These are phyloP conservation scores for Cladophialophora carrionii DNA, from an alignment of 2,329 filamentous ascomycete species.

Conservation along the genomic window DNA sequence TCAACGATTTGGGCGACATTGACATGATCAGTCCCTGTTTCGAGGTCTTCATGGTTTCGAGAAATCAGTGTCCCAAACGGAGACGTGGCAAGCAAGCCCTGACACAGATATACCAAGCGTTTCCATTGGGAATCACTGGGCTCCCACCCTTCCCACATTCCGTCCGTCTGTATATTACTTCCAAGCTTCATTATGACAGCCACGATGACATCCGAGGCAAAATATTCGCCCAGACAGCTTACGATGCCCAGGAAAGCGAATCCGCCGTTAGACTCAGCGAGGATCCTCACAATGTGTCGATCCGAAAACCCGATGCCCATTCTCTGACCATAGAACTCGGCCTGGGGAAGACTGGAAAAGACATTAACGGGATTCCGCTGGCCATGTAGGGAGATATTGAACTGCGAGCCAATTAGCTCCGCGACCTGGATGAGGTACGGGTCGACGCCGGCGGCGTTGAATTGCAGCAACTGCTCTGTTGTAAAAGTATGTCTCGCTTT, in stretches of 20 bases:
- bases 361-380: constrained; percentile 22
- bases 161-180: background rate
- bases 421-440: constrained; percentile 20
- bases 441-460: constrained; percentile 22
- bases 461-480: constrained; percentile 8
- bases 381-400: constrained; percentile 13
- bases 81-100: constrained; percentile 20
- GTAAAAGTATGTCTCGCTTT: constrained; percentile 12
- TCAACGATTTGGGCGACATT: constrained; percentile 11
- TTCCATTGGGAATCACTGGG: constrained; percentile 21
- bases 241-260: constrained; percentile 19
- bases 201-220: constrained; percentile 16
- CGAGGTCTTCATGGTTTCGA: background rate
- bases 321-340: constrained; percentile 18
- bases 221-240: constrained; percentile 18
- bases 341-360: constrained; percentile 21
- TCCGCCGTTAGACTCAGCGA: constrained; percentile 14
- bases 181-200: constrained; percentile 15
- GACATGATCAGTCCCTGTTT: background rate
- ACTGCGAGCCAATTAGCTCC: constrained; percentile 13
- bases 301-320: constrained; percentile 21
- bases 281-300: constrained; percentile 15
- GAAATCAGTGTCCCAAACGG: constrained; percentile 15
- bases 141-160: background rate
- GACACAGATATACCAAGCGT: constrained; percentile 17